These are phyloP conservation scores for Saururus chinensis DNA, from an alignment of 164 flowering plant species.

Conservation along the genomic window DNA sequence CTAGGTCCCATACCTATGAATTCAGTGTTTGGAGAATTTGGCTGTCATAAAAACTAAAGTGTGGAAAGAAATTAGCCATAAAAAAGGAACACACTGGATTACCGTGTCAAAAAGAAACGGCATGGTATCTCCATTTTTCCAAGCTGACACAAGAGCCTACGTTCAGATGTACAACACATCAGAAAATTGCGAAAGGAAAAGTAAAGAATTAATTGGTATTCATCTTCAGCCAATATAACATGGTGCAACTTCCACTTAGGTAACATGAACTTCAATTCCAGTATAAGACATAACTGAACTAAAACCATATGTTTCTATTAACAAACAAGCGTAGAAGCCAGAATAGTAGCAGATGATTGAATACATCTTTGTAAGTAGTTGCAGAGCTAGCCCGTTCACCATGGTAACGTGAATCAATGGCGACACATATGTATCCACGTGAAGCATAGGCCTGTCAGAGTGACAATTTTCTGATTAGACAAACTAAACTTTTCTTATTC, in stretches of 20 bases:
- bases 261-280: too few species aligned
- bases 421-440: conserved; percentile 77
- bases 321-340: too few species aligned
- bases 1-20: conserved; percentile 74
- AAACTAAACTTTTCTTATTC: too few species aligned
- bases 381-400: conserved; percentile 76
- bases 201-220: too few species aligned
- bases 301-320: too few species aligned
- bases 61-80: background rate
- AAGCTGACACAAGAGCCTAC: conserved; percentile 83
- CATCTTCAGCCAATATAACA: too few species aligned
- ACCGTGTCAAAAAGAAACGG: conserved; percentile 96
- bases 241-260: too few species aligned
- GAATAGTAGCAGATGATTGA: background rate
- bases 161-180: conserved; percentile 1
- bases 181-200: too few species aligned
- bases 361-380: conserved; percentile 73
- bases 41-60: background rate
- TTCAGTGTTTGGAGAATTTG: background rate
- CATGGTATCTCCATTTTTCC: conserved; percentile 90
- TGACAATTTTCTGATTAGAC: background rate
- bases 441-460: conserved; percentile 87
- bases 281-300: too few species aligned
- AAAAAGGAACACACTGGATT: conserved; percentile 3
- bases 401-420: conserved; percentile 95